Evolutionary conservation across 176 grass and related monocot genomes (phyloP), one percentile per base, ranked within the genome.

Genomic region (Lolium multiflorum): DNA sequence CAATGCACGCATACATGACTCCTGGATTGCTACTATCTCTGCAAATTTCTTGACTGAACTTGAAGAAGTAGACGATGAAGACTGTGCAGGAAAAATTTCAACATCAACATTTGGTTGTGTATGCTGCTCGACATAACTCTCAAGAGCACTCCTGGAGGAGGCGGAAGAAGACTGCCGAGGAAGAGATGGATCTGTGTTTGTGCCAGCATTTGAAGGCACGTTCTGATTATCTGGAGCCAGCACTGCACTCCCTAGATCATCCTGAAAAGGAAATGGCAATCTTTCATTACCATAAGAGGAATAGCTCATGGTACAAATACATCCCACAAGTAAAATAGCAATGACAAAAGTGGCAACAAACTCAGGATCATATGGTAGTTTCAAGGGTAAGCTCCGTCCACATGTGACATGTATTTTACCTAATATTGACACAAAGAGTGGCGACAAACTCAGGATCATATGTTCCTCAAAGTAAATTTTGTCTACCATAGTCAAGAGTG

Each of bases 141-240:
- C 8, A 15, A 54, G 47, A 18, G 25, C 73, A 54, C 48, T 76
- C 3, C 49, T 31, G 31, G 73, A 31, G 31, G 73, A 76, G 73
- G 73, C 13, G 18, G 15, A 76, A 35, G 41, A 46, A 47, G 65
- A 18, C 65, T 76, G 24, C 48, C 18, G 6, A 76, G 22, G 48
- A 25, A 52, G 73, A 54, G 28, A 76, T 54, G 24, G 44, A 83
- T 46, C 8, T 82, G 9, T 83, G 52, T 74, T 15, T 58, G 21
- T 43, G 55, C 31, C 68, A 47, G 4, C 50, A 57, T 57, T 39
- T 85, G 46, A 7, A 39, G 31, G 24, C 26, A 77, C 28, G 28
- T 18, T 66, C 4, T 6, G 59, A 77, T 77, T 14, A 21, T 48
- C 56, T 28, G 11, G 56, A 74, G 22, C 11, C 51, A 83, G 21